Evolutionary conservation across 495 filamentous ascomycete genomes (phyloP).

Genomic region (Pyrenula aspistea): DNA sequence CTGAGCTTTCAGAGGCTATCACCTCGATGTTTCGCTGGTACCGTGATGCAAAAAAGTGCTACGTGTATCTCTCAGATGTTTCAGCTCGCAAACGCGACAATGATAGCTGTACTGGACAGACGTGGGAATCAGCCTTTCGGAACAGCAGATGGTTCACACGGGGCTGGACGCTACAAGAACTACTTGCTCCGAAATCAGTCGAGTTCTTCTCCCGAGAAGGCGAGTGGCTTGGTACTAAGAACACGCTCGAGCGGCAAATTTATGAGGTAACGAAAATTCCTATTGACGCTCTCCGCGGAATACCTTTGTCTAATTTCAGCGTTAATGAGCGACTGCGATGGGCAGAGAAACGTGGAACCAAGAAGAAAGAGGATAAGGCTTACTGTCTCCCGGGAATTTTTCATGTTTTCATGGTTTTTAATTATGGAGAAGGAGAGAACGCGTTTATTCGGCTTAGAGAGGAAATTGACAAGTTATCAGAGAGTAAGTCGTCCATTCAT

Average conservation of each 20-base stretch:
- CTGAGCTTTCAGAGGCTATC: constrained; percentile 24
- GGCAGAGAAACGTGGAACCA: constrained; percentile 20
- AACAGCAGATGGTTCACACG: constrained; percentile 13
- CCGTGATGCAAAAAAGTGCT: constrained; percentile 12
- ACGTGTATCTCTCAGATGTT: constrained; percentile 20
- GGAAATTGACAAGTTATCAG: constrained; percentile 19
- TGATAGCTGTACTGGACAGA: not conserved
- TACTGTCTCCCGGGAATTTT: constrained; percentile 33
- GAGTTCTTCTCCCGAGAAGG: constrained; percentile 13
- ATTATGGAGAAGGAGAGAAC: constrained; percentile 27
- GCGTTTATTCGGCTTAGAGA: constrained; percentile 21
- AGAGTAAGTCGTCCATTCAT: not conserved
- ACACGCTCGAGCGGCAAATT: constrained; percentile 11
- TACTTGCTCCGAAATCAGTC: constrained; percentile 8
- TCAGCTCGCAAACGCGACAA: not conserved
- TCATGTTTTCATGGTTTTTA: constrained; percentile 27
- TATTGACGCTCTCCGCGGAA: constrained; percentile 3
- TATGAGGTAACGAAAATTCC: constrained; percentile 18
- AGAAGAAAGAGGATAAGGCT: constrained; percentile 23
- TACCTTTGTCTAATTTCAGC: not conserved
- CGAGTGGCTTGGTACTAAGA: constrained; percentile 15
- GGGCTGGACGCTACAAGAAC: constrained; percentile 18
- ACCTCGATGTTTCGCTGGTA: constrained; percentile 24
- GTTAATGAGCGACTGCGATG: constrained; percentile 26
- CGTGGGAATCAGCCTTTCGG: not conserved